Evolutionary conservation across 2,329 filamentous ascomycete species (phyloP).

Genomic region (Westerdykella ornata): DNA sequence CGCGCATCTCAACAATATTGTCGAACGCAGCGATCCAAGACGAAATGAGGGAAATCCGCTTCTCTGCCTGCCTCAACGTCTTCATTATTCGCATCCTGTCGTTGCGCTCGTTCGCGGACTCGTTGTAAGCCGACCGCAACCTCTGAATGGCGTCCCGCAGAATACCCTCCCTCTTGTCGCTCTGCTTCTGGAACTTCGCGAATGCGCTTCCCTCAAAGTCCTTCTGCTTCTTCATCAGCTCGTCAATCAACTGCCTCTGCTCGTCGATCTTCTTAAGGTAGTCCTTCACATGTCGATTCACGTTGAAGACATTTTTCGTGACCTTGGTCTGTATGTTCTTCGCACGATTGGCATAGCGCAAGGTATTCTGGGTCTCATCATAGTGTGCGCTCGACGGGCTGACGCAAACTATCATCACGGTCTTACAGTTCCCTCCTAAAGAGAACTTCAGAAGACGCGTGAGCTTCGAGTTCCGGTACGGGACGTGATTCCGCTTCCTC

Average conservation of each 20-base stretch:
- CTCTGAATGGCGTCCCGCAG: constrained; percentile 72
- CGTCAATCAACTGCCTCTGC: constrained; percentile 93
- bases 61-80: constrained; percentile 73
- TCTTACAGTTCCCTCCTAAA: constrained; percentile 94
- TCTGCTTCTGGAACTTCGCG: constrained; percentile 83
- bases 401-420: constrained; percentile 98
- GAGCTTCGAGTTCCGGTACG: constrained; percentile 95
- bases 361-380: constrained; percentile 95
- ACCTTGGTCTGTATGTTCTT: constrained; percentile 99
- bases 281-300: constrained; percentile 98
- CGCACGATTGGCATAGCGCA: constrained; percentile 92
- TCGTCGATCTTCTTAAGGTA: constrained; percentile 99
- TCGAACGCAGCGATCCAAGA: constrained; percentile 94
- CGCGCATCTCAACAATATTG: constrained; percentile 63
- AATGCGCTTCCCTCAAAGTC: constrained; percentile 77
- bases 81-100: constrained; percentile 76
- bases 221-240: constrained; percentile 87
- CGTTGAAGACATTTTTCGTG: constrained; percentile 97
- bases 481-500: constrained; percentile 85
- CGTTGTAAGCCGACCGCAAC: constrained; percentile 75
- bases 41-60: constrained; percentile 77
- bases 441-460: constrained; percentile 95
- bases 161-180: constrained; percentile 71
- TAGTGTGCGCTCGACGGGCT: constrained; percentile 95
- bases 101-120: constrained; percentile 67